Percentiles rank a stretch among this genome's conserved stretches.
Conservation (phyloP, 2,329 filamentous ascomycete species). For the Anthostomella pinea region DNA sequence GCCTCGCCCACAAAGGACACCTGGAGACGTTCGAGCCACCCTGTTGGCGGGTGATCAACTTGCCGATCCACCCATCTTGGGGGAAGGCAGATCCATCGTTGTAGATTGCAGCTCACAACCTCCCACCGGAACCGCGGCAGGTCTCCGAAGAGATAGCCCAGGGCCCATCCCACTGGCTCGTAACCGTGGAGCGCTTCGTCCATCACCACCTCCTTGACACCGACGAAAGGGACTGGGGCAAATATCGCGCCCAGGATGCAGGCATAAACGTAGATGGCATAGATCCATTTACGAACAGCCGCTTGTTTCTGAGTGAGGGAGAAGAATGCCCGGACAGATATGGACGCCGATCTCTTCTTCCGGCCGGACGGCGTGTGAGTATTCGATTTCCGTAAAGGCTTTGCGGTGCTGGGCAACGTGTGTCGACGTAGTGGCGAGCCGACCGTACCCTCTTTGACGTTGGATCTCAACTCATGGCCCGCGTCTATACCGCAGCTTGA, state of each 20-base stretch:
- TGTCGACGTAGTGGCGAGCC: slow-evolving; percentile 39
- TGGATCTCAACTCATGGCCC: background rate
- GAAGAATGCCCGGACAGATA: slow-evolving; percentile 69
- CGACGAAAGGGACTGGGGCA: slow-evolving; percentile 42
- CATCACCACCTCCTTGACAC: slow-evolving; percentile 68
- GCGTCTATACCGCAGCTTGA: background rate
- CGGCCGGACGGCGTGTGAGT: slow-evolving; percentile 62
- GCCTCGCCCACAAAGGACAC: slow-evolving; percentile 66
- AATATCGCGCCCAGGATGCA: slow-evolving; percentile 66
- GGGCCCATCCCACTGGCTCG: slow-evolving; percentile 89
- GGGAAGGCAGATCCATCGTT: slow-evolving; percentile 74
- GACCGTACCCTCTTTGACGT: slow-evolving; percentile 6
- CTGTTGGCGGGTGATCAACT: slow-evolving; percentile 44
- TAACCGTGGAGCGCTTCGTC: slow-evolving; percentile 63
- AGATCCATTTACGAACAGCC: slow-evolving; percentile 73
- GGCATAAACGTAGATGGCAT: slow-evolving; percentile 75
- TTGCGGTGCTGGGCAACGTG: slow-evolving; percentile 48
- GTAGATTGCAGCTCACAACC: slow-evolving; percentile 65
- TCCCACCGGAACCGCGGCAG: slow-evolving; percentile 68
- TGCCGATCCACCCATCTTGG: slow-evolving; percentile 31
- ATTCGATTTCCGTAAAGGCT: slow-evolving; percentile 36
- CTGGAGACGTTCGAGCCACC: slow-evolving; percentile 65
- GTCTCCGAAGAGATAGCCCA: slow-evolving; percentile 86
- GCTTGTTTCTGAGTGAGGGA: slow-evolving; percentile 79
- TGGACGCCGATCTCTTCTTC: slow-evolving; percentile 62